Evolutionary conservation across 2,329 filamentous ascomycete species (phyloP), one percentile per base, ranked within the genome.

Genomic region (Helotiales sp.): DNA sequence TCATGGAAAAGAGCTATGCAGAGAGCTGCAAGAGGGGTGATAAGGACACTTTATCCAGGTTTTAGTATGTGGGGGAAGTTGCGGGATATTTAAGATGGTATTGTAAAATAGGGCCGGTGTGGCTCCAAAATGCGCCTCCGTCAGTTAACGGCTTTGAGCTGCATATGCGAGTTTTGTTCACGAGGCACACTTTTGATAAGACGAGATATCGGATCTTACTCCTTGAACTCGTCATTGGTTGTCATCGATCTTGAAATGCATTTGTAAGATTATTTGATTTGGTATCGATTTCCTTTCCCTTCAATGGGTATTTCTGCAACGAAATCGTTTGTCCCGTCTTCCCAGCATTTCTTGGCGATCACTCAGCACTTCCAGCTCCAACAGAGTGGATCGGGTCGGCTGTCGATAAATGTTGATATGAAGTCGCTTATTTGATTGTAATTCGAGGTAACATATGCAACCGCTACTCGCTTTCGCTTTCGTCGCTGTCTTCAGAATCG

Each of bases 401-500:
- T 10, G 15, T 3, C 30, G 8, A 57, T 2, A 37, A 57, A 5
- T 15, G n/a, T 2, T 34, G 11, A 20, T 37, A 15, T 57, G 11
- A 10, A 34, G 28, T 26, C 13, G 15, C 1, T 7, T 17, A 1
- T 55, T 55, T 8, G 15, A 20, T 34, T 57, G 26, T 13, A 30
- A 49, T 17, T 22, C 2, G 3, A 45, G 6, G 8, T 1, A 45
- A n/a, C 3, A 7, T 11, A 7, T 40, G 34, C n/a, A 50, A 40
- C 7, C 10, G 17, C 59, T 55, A 54, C 1, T 65, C 45, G 32
- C 57, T 61, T 32, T 72, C 69, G 34, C 67, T 68, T 6, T 66
- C 57, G 49, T 73, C 69, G 32, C 71, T 74, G 24, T 71, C 69
- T 6, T 66, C 68, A 13, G 62, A 63, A 61, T 59, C 67, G 15